phyloP scores from a whole-genome alignment of 176 grass and related monocot species.

The barley (Hordeum vulgare) region MorexV3_pseudomolecules_assembly NC_058519.1:510166513-510167012 shows the following conservation, averaged over 20 bases:
- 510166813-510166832: neutral
- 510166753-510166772: neutral
- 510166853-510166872: constrained; percentile 14
- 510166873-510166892: neutral
- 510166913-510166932: neutral
- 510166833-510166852: constrained; percentile 11
- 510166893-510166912: neutral
- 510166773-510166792: neutral
- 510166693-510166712: constrained; percentile 24
- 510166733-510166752: neutral
- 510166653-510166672: constrained; percentile 35
- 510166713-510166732: neutral
- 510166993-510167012: too few relatives aligned
- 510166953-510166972: too few relatives aligned
- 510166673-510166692: constrained; percentile 14
- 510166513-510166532: neutral
- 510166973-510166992: neutral
- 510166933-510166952: neutral
- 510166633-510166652: neutral
- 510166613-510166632: neutral
- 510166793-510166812: neutral
- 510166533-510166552: constrained; percentile 18
- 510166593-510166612: neutral
- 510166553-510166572: neutral
- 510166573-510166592: neutral